Percentiles rank a stretch among this genome's conserved stretches.
Evolutionary conservation across 1,284 basidiomycete species (phyloP).

Genomic region (Cryptococcus hybrid): DNA sequence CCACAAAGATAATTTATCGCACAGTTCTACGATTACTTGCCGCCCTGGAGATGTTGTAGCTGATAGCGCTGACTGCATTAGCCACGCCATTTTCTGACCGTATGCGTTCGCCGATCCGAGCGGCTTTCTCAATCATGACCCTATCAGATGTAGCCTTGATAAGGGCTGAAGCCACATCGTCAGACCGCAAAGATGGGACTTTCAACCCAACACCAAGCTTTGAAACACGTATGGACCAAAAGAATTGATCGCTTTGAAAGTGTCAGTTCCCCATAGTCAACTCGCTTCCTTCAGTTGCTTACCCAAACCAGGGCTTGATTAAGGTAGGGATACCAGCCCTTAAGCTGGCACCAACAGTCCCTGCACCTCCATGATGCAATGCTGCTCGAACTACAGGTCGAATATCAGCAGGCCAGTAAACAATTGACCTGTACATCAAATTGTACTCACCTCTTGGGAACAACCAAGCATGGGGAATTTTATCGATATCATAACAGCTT

Average conservation of each 20-base stretch:
- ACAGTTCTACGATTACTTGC: slow-evolving; percentile 14
- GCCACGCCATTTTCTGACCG: slow-evolving; percentile 54
- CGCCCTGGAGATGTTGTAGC: slow-evolving; percentile 37
- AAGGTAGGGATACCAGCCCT: slow-evolving; percentile 71
- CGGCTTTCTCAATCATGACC: slow-evolving; percentile 64
- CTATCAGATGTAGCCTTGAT: slow-evolving; percentile 58
- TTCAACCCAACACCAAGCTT: slow-evolving; percentile 59
- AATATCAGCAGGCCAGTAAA: slow-evolving; percentile 1
- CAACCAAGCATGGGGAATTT: slow-evolving; percentile 77
- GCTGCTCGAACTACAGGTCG: slow-evolving; percentile 49
- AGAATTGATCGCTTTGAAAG: slow-evolving; percentile 58
- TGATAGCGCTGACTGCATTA: slow-evolving; percentile 36
- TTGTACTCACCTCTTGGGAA: slow-evolving; percentile 62
- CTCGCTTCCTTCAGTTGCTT: slow-evolving; percentile 2
- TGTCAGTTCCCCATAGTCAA: slow-evolving; percentile 1
- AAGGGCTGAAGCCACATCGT: slow-evolving; percentile 59
- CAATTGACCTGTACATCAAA: neutral
- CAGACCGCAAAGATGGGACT: slow-evolving; percentile 55
- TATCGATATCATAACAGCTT: slow-evolving; percentile 55
- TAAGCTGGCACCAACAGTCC: slow-evolving; percentile 66
- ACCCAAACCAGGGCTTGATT: slow-evolving; percentile 68
- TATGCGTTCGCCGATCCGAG: slow-evolving; percentile 62
- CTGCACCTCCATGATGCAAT: slow-evolving; percentile 69
- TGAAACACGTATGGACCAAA: slow-evolving; percentile 67
- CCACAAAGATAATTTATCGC: too few relatives aligned